phyloP scores from a whole-genome alignment of 2,329 filamentous ascomycete species.

The Fusarium subglutinans region DNA sequence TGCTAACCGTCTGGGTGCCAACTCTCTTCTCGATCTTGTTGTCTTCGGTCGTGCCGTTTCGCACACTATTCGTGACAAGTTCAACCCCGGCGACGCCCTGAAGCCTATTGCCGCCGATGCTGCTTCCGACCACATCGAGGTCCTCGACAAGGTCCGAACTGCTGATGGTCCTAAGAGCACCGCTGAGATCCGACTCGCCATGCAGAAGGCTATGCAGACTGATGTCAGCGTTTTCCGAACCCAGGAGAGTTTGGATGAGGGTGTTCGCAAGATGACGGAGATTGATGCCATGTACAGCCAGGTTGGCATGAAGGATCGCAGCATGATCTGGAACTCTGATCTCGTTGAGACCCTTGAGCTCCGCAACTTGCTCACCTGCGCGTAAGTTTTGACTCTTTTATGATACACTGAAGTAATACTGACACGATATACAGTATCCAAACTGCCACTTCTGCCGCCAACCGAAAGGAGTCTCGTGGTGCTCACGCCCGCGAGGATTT shows the following conservation, averaged over 20 bases:
- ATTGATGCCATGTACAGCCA: slow-evolving; percentile 84
- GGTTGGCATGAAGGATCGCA: slow-evolving; percentile 95
- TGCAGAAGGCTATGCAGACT: slow-evolving; percentile 99
- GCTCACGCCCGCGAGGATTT: slow-evolving; percentile 97
- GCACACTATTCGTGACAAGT: slow-evolving; percentile 96
- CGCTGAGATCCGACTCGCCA: slow-evolving; percentile 85
- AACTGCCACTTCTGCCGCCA: slow-evolving; percentile 89
- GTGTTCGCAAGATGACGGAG: slow-evolving; percentile 85
- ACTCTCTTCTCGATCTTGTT: slow-evolving; percentile 96
- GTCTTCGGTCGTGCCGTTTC: slow-evolving; percentile 98
- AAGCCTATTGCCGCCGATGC: slow-evolving; percentile 85
- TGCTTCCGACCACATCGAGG: slow-evolving; percentile 85
- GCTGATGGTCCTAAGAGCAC: slow-evolving; percentile 88
- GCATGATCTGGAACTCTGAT: slow-evolving; percentile 99
- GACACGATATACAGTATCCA: slow-evolving; percentile 68
- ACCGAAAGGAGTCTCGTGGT: slow-evolving; percentile 96
- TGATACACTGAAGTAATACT: not conserved
- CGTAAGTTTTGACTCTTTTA: slow-evolving; percentile 65
- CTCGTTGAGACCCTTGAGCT: slow-evolving; percentile 96
- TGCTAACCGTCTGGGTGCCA: slow-evolving; percentile 96
- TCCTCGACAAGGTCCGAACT: slow-evolving; percentile 86
- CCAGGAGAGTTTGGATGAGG: slow-evolving; percentile 91
- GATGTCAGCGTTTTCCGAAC: slow-evolving; percentile 97
- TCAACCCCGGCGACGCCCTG: slow-evolving; percentile 82
- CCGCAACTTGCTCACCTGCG: slow-evolving; percentile 95